phyloP scores from a whole-genome alignment of 2,329 filamentous ascomycete genomes.

The Fusarium tricinctum region DNA sequence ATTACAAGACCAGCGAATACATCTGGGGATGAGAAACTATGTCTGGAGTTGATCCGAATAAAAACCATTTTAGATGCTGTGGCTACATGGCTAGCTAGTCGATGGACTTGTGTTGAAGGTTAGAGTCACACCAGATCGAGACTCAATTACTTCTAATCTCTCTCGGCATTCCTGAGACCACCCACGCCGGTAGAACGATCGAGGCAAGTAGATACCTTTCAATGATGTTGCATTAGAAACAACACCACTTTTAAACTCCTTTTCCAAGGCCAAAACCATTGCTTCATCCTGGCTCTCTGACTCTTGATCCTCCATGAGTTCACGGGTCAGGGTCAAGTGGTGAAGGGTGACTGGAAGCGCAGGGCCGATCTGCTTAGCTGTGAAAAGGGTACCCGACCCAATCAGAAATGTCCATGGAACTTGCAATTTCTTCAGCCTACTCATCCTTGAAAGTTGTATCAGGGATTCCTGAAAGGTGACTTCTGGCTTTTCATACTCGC shows the following conservation, averaged over 20 bases:
- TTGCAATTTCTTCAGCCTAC: neutral
- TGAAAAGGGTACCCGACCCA: rapidly evolving
- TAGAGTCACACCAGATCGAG: no score
- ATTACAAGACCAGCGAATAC: no score
- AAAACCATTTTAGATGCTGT: no score
- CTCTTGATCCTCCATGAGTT: neutral
- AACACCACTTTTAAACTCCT: conserved; percentile 1
- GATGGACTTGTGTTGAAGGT: no score
- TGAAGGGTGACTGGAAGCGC: neutral
- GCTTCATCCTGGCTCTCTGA: neutral
- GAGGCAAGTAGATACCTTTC: neutral
- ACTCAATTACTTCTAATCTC: no score
- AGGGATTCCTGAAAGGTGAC: neutral
- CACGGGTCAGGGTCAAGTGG: neutral
- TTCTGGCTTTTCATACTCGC: neutral
- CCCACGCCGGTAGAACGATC: neutral
- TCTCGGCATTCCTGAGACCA: no score
- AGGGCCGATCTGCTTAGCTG: neutral
- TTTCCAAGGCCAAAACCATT: neutral
- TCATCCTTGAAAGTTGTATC: neutral
- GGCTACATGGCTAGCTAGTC: no score
- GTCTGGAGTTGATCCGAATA: no score
- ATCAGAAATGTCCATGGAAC: conserved; percentile 5
- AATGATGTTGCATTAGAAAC: neutral
- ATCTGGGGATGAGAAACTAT: no score